Percentiles rank a stretch among this genome's conserved stretches.
These are phyloP conservation scores for Coemansia sp. DNA, from an alignment of 192 early-diverging fungal species.

Conservation along the genomic window DNA sequence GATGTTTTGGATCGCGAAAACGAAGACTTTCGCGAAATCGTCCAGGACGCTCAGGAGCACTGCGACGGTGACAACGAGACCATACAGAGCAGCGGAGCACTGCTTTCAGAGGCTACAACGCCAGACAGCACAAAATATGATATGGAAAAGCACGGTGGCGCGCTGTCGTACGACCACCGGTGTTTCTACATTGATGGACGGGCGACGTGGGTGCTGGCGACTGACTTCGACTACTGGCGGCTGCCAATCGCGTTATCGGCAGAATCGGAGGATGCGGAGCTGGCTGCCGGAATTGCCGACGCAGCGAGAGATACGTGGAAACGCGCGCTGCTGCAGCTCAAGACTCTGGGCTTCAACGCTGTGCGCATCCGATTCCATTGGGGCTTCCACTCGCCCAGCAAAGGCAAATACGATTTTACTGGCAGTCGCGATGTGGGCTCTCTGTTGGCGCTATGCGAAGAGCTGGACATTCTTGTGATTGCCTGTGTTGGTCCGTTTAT, in stretches of 20 bases:
- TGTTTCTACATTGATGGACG: slow-evolving; percentile 67
- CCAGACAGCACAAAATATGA: slow-evolving; percentile 41
- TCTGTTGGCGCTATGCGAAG: slow-evolving; percentile 71
- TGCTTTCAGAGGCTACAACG: slow-evolving; percentile 37
- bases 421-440: slow-evolving; percentile 70
- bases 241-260: slow-evolving; percentile 56
- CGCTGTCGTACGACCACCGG: slow-evolving; percentile 60
- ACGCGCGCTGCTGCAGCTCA: slow-evolving; percentile 67
- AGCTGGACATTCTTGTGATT: slow-evolving; percentile 72
- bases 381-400: slow-evolving; percentile 78
- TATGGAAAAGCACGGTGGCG: slow-evolving; percentile 34
- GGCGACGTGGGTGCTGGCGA: slow-evolving; percentile 64
- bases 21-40: slow-evolving; percentile 38
- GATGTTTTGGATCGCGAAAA: slow-evolving; percentile 12
- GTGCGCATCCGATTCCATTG: slow-evolving; percentile 90
- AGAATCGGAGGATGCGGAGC: not conserved
- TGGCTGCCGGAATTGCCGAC: not conserved
- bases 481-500: slow-evolving; percentile 84
- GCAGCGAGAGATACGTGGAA: slow-evolving; percentile 55
- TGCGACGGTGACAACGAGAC: slow-evolving; percentile 35
- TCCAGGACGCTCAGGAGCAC: slow-evolving; percentile 34
- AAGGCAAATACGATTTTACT: slow-evolving; percentile 73
- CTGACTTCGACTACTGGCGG: slow-evolving; percentile 90
- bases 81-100: slow-evolving; percentile 36
- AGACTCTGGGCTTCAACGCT: slow-evolving; percentile 70